Evolutionary conservation across 2,329 filamentous ascomycete genomes (phyloP).

Genomic region (Zymoseptoria ardabiliae): DNA sequence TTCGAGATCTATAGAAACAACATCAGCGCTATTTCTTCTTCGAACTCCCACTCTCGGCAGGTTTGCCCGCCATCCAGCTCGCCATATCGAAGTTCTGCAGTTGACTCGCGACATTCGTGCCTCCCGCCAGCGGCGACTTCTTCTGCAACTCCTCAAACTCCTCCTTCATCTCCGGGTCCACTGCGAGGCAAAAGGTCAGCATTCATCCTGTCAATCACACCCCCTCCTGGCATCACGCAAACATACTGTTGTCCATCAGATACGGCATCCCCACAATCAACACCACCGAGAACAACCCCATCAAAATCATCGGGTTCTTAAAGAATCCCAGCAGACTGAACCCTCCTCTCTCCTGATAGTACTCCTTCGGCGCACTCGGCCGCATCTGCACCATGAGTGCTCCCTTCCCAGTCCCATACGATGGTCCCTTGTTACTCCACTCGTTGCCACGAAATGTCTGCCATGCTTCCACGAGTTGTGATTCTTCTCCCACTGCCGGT

Average conservation of each 20-base stretch:
- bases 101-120: conserved; percentile 41
- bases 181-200: conserved; percentile 41
- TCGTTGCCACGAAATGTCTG: conserved; percentile 84
- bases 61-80: conserved; percentile 58
- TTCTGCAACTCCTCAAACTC: conserved; percentile 91
- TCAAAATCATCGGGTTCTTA: conserved; percentile 94
- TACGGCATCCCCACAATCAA: conserved; percentile 92
- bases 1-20: not conserved
- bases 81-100: conserved; percentile 61
- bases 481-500: conserved; percentile 32
- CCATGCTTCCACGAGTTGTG: conserved; percentile 57
- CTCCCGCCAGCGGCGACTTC: conserved; percentile 52
- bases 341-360: conserved; percentile 65
- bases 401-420: conserved; percentile 37
- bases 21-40: conserved; percentile 15
- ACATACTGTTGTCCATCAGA: conserved; percentile 88
- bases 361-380: conserved; percentile 59
- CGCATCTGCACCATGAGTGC: conserved; percentile 54
- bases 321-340: conserved; percentile 65
- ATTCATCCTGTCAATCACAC: not conserved
- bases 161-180: conserved; percentile 92
- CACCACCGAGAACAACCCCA: conserved; percentile 73
- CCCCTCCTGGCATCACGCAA: not conserved
- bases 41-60: conserved; percentile 9
- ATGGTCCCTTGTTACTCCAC: conserved; percentile 78